Percentiles rank a stretch among this genome's conserved stretches.
Conservation (phyloP, 148 eudicot species). For the Salicornia ramosissima region DNA sequence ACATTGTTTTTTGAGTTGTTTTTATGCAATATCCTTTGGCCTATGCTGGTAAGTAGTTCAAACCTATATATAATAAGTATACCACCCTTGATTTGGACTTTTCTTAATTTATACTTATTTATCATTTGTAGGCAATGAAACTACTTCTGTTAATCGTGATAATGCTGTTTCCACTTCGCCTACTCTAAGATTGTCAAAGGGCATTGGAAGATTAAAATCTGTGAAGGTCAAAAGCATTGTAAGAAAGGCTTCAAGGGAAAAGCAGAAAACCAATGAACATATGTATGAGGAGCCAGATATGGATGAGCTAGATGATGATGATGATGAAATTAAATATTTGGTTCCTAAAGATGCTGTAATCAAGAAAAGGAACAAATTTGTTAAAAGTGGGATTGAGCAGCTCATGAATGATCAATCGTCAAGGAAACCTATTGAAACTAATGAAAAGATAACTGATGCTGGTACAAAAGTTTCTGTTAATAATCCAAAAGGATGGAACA, state of each 20-base stretch:
- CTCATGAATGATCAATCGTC: constrained; percentile 15
- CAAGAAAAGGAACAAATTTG: constrained; percentile 27
- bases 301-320: constrained; percentile 25
- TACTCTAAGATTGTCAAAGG: constrained; percentile 25
- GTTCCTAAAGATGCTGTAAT: constrained; percentile 25
- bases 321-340: constrained; percentile 21
- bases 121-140: constrained; percentile 19
- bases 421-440: constrained; percentile 16
- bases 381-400: constrained; percentile 32
- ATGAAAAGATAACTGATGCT: constrained; percentile 13
- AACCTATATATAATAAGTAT: too few relatives aligned
- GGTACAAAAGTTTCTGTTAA: constrained; percentile 31
- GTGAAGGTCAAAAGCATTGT: constrained; percentile 50
- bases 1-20: too few relatives aligned
- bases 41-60: too few relatives aligned
- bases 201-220: constrained; percentile 63
- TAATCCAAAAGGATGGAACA: constrained; percentile 57
- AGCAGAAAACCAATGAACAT: constrained; percentile 22
- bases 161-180: constrained; percentile 13
- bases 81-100: neutral
- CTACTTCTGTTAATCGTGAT: constrained; percentile 16
- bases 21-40: too few relatives aligned
- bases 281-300: constrained; percentile 28
- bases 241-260: constrained; percentile 31
- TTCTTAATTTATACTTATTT: neutral